Percentiles rank a stretch among this genome's conserved stretches.
Evolutionary conservation across 1,284 basidiomycete genomes (phyloP).

Genomic region (Somion occarium): DNA sequence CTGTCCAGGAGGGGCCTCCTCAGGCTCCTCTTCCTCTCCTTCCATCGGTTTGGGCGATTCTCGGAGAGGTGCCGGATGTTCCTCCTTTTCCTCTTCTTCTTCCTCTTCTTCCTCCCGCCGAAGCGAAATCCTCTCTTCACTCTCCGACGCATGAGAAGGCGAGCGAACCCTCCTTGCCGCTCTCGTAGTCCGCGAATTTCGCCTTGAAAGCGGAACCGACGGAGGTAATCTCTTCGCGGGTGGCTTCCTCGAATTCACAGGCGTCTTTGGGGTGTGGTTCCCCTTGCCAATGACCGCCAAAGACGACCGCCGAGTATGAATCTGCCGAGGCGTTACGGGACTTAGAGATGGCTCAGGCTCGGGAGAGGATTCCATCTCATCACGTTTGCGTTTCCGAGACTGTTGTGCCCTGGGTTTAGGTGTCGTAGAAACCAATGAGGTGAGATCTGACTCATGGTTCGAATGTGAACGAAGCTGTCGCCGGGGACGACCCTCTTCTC

Average conservation of each 20-base stretch:
- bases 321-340: neutral
- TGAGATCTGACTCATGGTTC: constrained; percentile 20
- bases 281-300: neutral
- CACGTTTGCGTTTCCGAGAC: neutral
- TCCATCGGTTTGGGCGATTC: neutral
- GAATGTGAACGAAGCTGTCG: constrained; percentile 28
- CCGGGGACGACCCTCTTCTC: constrained; percentile 32
- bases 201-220: neutral
- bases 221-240: neutral
- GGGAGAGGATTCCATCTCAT: neutral
- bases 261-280: neutral
- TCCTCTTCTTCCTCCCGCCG: neutral
- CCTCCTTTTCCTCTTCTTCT: neutral
- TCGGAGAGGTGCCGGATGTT: neutral
- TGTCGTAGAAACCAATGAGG: neutral
- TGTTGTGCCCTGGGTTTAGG: neutral
- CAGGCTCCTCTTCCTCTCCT: neutral
- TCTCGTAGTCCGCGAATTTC: neutral
- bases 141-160: neutral
- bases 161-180: neutral
- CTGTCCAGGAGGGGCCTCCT: neutral
- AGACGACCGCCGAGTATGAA: neutral
- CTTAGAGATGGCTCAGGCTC: neutral
- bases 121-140: neutral
- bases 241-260: neutral